Evolutionary conservation across 768 basidiomycete genomes (phyloP), one percentile per base, ranked within the genome.

Genomic region (Lactifluus volemus): DNA sequence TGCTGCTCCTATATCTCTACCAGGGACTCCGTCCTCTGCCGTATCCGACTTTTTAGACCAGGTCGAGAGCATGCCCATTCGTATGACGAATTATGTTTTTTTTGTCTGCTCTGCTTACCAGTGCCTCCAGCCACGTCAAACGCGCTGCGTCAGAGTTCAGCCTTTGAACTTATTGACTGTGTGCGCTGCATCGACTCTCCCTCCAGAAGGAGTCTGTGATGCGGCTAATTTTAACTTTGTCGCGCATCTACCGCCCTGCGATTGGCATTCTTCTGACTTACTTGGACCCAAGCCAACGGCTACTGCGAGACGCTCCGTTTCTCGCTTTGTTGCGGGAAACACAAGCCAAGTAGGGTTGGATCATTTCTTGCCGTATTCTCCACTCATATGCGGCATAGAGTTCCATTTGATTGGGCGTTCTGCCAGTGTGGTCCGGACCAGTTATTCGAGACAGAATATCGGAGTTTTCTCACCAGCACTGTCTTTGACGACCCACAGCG

Each of bases 91-190:
- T 44, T 21, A 38, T 36, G 8, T 58, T 39, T 34, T 49, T 34
- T 42, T 29, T 2, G 39, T 42, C n/a, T 3, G 3, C 25, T 41
- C 57, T 56, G 19, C 49, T 67, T 8, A 61, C 8, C 15, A 34
- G 30, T 11, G 25, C 5, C 11, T 19, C 12, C 30, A 85, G 83
- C 79, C 36, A 67, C 70, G 17, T 70, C 73, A 3, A 70, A 71
- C 44, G 55, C 55, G 3, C 71, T 71, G 29, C 70, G 78, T 47
- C 73, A 70, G 51, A 63, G 67, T 1, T 65, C 73, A 32, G 84
- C 84, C 0, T 81, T 75, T 48, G 81, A 83, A 53, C 73, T 89
- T 0, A 74, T 88, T n/a, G 85, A 87, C 64, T 83, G 80, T 79
- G 59, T 85, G 36, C 81, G 86, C 41, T 70, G 87, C 1, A 66